Evolutionary conservation across 2,329 filamentous ascomycete species (phyloP).

Genomic region (Trichophyton schoenleinii): DNA sequence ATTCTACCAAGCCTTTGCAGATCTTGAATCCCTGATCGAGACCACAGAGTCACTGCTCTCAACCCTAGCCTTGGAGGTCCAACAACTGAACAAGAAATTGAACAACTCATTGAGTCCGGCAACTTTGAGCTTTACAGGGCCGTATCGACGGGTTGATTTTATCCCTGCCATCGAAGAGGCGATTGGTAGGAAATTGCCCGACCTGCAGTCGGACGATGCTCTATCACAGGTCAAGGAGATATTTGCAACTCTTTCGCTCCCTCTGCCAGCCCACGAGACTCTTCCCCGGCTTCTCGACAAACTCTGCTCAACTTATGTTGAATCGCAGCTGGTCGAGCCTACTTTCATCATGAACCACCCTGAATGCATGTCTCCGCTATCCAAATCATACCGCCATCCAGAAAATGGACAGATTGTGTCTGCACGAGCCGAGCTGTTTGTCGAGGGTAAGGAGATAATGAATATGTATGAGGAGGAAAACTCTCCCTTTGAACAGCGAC

Average conservation of each 20-base stretch:
- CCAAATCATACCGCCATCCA: constrained; percentile 70
- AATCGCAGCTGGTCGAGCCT: constrained; percentile 59
- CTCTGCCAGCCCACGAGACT: constrained; percentile 41
- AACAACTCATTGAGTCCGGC: constrained; percentile 36
- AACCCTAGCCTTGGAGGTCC: constrained; percentile 44
- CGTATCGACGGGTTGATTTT: constrained; percentile 61
- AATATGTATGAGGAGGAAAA: constrained; percentile 99
- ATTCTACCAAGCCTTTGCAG: constrained; percentile 81
- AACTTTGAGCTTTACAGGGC: constrained; percentile 44
- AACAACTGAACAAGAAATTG: constrained; percentile 28
- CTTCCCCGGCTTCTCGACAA: constrained; percentile 67
- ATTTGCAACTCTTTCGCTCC: constrained; percentile 40
- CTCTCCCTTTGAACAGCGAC: constrained; percentile 69
- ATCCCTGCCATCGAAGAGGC: constrained; percentile 62
- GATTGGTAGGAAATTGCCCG: constrained; percentile 53
- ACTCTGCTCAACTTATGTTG: constrained; percentile 63
- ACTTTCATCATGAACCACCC: constrained; percentile 86
- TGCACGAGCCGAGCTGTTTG: constrained; percentile 74
- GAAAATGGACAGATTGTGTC: constrained; percentile 58
- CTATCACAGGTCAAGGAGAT: constrained; percentile 45
- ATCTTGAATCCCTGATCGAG: constrained; percentile 58
- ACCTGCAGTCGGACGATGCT: constrained; percentile 45
- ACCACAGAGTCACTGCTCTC: constrained; percentile 62
- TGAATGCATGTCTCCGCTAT: constrained; percentile 76
- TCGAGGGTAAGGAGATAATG: constrained; percentile 66